These are phyloP conservation scores for Tylopilus sp. DNA, from an alignment of 768 basidiomycete species.

Conservation along the genomic window DNA sequence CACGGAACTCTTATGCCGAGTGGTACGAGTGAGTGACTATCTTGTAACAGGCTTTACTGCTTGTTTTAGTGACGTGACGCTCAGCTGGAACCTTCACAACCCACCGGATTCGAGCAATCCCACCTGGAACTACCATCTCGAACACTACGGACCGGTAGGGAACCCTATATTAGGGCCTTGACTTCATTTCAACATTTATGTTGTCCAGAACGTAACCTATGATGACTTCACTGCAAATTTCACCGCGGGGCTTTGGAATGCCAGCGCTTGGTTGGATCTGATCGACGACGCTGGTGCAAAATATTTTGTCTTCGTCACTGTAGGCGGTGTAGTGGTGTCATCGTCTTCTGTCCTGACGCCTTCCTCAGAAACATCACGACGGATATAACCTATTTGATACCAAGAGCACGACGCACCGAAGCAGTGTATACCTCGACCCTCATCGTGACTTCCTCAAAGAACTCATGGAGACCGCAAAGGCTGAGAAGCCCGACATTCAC, in stretches of 20 bases:
- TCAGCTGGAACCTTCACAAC: constrained; percentile 41
- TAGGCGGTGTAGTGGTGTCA: constrained; percentile 15
- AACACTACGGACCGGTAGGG: constrained; percentile 44
- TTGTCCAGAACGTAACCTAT: constrained; percentile 42
- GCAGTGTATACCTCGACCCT: constrained; percentile 46
- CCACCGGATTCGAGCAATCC: constrained; percentile 35
- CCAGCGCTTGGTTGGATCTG: constrained; percentile 52
- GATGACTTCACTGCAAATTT: constrained; percentile 59
- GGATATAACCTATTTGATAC: constrained; percentile 58
- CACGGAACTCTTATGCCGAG: constrained; percentile 44
- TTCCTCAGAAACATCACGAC: constrained; percentile 55
- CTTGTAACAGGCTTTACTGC: too few species aligned
- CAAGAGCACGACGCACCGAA: constrained; percentile 48
- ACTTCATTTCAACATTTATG: neutral
- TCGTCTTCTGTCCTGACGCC: neutral
- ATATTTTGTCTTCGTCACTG: constrained; percentile 58
- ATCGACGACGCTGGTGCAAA: constrained; percentile 57
- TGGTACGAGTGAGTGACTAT: constrained; percentile 48
- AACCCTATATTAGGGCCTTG: neutral
- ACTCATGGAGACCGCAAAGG: constrained; percentile 46
- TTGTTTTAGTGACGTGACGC: too few species aligned
- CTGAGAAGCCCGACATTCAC: constrained; percentile 47
- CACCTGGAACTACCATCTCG: constrained; percentile 47
- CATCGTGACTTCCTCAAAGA: constrained; percentile 51
- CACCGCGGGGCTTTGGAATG: constrained; percentile 50